A percentile compares a stretch with the other conserved stretches of the same genome.
Evolutionary conservation across 257 asterid species (phyloP).

Genomic region (Orobanche coerulescens): DNA sequence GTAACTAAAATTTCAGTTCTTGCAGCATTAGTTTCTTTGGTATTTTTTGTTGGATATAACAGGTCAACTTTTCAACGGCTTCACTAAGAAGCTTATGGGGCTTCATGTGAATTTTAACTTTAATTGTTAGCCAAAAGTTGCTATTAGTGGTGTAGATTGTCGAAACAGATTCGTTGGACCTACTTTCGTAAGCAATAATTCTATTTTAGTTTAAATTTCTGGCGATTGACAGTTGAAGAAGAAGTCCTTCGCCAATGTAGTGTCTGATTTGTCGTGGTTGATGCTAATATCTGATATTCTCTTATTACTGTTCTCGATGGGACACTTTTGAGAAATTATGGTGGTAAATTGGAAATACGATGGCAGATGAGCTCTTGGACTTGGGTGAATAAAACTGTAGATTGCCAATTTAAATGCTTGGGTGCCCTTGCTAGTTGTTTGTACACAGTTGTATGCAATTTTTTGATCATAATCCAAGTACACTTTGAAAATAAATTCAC

Average conservation of each 20-base stretch:
- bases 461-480: background rate
- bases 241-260: background rate
- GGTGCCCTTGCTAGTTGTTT: background rate
- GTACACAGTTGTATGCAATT: background rate
- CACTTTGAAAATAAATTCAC: background rate
- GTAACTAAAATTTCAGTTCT: constrained; percentile 32
- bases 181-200: background rate
- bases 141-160: background rate
- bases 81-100: background rate
- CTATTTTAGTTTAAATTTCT: background rate
- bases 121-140: background rate
- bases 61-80: background rate
- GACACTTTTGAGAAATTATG: background rate
- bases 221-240: background rate
- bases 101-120: background rate
- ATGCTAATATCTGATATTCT: background rate
- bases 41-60: background rate
- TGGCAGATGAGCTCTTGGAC: background rate
- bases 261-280: background rate
- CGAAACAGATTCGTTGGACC: background rate
- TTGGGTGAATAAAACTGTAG: background rate
- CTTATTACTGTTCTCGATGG: background rate
- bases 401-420: background rate
- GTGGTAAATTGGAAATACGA: background rate
- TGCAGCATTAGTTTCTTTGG: constrained; percentile 5